phyloP scores from a whole-genome alignment of 371 early-diverging fungal species.

The Umbelopsis sp. region DNA sequence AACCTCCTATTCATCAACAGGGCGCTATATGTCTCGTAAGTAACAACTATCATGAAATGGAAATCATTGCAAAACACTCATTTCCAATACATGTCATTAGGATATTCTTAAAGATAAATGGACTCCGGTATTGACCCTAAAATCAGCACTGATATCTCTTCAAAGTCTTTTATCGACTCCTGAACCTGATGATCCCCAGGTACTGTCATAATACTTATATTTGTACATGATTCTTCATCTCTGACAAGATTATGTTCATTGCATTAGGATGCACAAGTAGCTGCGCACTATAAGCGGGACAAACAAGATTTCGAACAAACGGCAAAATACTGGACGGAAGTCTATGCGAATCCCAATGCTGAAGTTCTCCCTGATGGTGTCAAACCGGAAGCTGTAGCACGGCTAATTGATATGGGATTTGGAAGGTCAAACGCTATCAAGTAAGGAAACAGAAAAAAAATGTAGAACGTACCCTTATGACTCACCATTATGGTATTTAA shows the following conservation, averaged over 20 bases:
- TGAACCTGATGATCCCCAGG: conserved; percentile 58
- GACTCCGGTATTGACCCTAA: conserved; percentile 54
- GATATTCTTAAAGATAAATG: conserved; percentile 56
- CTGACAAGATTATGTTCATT: not conserved
- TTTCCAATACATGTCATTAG: conserved; percentile 1
- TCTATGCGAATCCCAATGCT: conserved; percentile 28
- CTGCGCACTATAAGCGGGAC: conserved; percentile 38
- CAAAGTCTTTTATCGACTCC: conserved; percentile 55
- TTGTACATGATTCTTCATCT: not conserved
- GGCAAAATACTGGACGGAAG: conserved; percentile 42
- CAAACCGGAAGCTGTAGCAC: conserved; percentile 7
- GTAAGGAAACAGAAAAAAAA: not conserved
- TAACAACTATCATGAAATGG: not conserved
- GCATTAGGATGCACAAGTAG: conserved; percentile 43
- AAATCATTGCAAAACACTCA: conserved; percentile 17
- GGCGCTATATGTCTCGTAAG: conserved; percentile 55
- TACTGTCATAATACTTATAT: conserved; percentile 4
- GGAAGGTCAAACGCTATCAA: conserved; percentile 9
- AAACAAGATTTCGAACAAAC: conserved; percentile 32
- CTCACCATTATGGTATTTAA: not conserved
- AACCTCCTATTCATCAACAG: conserved; percentile 22
- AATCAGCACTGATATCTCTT: conserved; percentile 49
- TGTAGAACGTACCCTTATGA: not conserved
- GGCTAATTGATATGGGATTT: conserved; percentile 20
- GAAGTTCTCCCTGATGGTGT: conserved; percentile 12